These are phyloP conservation scores for Paramecium biaurelia DNA, from an alignment of 73 alveolate genomes.

Conservation along the genomic window DNA sequence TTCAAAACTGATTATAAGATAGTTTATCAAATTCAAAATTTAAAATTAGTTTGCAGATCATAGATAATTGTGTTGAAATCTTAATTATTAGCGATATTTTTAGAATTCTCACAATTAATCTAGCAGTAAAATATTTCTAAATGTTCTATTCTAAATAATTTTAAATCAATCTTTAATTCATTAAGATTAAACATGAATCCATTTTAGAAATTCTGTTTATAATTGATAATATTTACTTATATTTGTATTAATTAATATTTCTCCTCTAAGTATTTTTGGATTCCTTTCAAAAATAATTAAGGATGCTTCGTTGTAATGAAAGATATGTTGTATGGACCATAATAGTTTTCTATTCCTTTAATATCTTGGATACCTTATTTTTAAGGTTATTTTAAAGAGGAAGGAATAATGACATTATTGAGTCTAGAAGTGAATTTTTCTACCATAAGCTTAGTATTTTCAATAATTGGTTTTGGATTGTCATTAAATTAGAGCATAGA, in stretches of 20 bases:
- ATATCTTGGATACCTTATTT: not conserved
- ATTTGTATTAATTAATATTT: not conserved
- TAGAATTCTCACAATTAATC: not conserved
- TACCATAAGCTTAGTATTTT: not conserved
- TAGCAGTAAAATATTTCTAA: not conserved
- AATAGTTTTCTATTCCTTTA: not conserved
- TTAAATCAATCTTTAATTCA: not conserved
- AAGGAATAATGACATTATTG: not conserved
- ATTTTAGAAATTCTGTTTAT: not conserved
- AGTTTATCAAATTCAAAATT: slow-evolving; percentile 14
- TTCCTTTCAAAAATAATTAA: not conserved
- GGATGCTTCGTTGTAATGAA: not conserved
- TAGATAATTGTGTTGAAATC: not conserved
- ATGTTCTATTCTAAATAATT: not conserved
- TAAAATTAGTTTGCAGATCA: not conserved
- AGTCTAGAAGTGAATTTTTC: not conserved
- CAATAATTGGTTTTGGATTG: not conserved
- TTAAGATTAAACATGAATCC: not conserved
- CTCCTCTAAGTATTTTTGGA: not conserved
- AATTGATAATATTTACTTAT: not conserved
- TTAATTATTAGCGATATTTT: not conserved
- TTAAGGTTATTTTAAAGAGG: not conserved
- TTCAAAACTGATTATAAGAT: not conserved
- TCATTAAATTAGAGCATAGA: not conserved
- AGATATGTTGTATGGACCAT: not conserved